A percentile compares a stretch with the other conserved stretches of the same genome.
Conservation (phyloP, 768 basidiomycete genomes). For the Amanita subjunquillea region DNA sequence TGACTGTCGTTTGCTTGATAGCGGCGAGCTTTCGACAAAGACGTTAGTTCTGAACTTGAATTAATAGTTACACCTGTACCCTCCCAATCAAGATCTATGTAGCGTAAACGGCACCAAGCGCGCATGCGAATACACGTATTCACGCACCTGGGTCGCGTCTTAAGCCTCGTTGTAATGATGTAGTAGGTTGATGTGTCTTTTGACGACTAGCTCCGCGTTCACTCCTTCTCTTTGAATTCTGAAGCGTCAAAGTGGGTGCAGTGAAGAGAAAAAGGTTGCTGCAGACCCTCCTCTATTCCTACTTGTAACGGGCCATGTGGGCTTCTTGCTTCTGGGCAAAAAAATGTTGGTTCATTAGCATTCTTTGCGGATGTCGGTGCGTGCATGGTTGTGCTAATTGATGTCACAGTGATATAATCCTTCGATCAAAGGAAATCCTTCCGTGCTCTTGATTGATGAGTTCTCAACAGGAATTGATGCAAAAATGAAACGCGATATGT, state of each 20-base stretch:
- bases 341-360: not conserved
- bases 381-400: not conserved
- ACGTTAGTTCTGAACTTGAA: conserved; percentile 3
- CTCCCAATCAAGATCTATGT: conserved; percentile 69
- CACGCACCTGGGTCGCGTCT: conserved; percentile 63
- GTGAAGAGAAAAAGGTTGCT: not conserved
- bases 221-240: conserved; percentile 22
- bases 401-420: not conserved
- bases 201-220: conserved; percentile 50
- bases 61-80: conserved; percentile 27
- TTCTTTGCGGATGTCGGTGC: conserved; percentile 5
- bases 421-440: conserved; percentile 46
- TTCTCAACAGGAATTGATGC: conserved; percentile 80
- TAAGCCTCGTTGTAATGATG: conserved; percentile 78
- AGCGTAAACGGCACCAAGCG: not conserved
- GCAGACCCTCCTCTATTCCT: conserved; percentile 39
- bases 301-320: conserved; percentile 33
- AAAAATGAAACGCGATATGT: conserved; percentile 79
- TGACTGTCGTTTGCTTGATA: conserved; percentile 57
- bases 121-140: not conserved
- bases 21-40: conserved; percentile 50
- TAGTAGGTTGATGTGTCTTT: conserved; percentile 58
- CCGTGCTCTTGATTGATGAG: conserved; percentile 74
- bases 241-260: conserved; percentile 10
- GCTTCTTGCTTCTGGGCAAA: conserved; percentile 37